A percentile compares a stretch with the other conserved stretches of the same genome.
phyloP scores from a whole-genome alignment of 176 grass and related monocot genomes.

The Avena eriantha region DNA sequence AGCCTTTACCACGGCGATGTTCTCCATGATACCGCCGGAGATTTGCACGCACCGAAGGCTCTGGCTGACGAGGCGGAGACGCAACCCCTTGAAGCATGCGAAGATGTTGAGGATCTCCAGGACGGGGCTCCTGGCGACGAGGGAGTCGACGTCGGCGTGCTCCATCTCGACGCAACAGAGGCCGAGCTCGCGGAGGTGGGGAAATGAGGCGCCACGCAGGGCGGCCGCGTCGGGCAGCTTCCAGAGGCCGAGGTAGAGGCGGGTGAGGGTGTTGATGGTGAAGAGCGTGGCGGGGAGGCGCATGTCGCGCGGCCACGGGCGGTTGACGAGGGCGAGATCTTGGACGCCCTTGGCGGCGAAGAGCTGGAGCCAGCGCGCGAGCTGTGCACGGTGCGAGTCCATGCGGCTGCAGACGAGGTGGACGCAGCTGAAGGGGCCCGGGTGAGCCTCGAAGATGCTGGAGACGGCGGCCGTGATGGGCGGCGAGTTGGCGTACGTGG shows the following conservation, averaged over 20 bases:
- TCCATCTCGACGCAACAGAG: background rate
- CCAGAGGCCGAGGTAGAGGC: slow-evolving; percentile 17
- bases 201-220: background rate
- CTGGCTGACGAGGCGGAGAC: slow-evolving; percentile 15
- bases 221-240: background rate
- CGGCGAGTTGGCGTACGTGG: background rate
- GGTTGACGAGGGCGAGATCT: background rate
- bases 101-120: slow-evolving; percentile 10
- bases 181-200: slow-evolving; percentile 21
- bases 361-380: slow-evolving; percentile 15
- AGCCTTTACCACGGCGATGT: slow-evolving; percentile 2
- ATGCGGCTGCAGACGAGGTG: slow-evolving; percentile 18
- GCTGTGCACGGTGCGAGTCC: background rate
- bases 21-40: background rate
- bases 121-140: slow-evolving; percentile 4
- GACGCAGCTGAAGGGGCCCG: slow-evolving; percentile 26
- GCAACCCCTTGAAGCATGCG: background rate
- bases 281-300: background rate
- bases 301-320: background rate
- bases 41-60: slow-evolving; percentile 21
- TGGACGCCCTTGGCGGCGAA: slow-evolving; percentile 25
- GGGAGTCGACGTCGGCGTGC: background rate
- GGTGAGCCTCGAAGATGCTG: slow-evolving; percentile 5
- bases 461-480: slow-evolving; percentile 9
- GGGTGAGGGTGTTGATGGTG: background rate